Conservation (phyloP, 2,329 filamentous ascomycete genomes). For the Fusarium continuum region DNA sequence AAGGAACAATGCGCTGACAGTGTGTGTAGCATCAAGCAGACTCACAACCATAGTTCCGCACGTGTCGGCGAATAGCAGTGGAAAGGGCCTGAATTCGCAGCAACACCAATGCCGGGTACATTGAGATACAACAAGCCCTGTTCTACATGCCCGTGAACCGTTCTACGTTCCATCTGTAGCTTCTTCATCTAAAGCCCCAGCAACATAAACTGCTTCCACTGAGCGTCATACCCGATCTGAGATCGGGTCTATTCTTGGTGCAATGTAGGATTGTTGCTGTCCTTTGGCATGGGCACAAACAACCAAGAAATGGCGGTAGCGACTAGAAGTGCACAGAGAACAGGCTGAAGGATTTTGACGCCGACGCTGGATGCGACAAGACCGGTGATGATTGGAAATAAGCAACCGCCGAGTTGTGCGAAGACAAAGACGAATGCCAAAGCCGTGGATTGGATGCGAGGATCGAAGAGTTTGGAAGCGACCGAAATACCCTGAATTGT, state of each 20-base stretch:
- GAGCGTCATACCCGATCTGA: no score
- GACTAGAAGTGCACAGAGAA: slow-evolving; percentile 58
- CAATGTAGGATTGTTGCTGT: slow-evolving; percentile 42
- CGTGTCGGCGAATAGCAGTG: no score
- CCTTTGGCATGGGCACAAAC: slow-evolving; percentile 52
- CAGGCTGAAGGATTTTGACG: slow-evolving; percentile 61
- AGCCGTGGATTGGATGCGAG: slow-evolving; percentile 48
- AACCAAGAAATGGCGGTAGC: slow-evolving; percentile 59
- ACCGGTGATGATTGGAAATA: slow-evolving; percentile 66
- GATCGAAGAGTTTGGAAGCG: slow-evolving; percentile 60
- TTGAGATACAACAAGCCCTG: no score
- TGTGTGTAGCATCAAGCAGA: no score
- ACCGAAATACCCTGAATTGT: slow-evolving; percentile 60
- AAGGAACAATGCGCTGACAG: no score
- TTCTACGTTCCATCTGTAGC: no score
- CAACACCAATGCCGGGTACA: no score
- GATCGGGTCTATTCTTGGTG: slow-evolving; percentile 52
- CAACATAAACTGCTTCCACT: no score
- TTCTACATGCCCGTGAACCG: no score
- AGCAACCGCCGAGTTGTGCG: slow-evolving; percentile 62
- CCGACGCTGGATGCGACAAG: slow-evolving; percentile 57
- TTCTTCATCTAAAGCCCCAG: no score
- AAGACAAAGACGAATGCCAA: slow-evolving; percentile 64
- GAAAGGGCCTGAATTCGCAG: no score
- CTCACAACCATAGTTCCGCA: no score